Base-by-base conservation (phyloP, 768 basidiomycete genomes). In the Phlebiopsis gigantea region DNA sequence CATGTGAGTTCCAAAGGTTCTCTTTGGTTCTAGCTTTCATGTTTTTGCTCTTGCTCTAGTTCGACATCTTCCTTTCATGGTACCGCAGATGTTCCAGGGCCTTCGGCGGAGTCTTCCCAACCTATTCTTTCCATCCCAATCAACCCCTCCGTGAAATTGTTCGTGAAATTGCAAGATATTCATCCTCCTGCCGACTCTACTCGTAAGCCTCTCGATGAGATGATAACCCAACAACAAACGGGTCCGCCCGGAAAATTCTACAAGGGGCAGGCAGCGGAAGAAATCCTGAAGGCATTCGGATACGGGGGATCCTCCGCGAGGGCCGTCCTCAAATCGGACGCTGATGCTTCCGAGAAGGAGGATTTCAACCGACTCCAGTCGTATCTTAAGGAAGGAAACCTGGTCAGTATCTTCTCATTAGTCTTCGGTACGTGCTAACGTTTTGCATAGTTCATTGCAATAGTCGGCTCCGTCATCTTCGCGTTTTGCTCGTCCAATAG, bases 211-310 rank as follows among this genome's bases (percentile, higher is more conserved):
- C 73, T 75, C 42, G 69, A 74, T 17, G 75, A 79, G 34, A 67
- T 71, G 19, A 63, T 74, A 29, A 66, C 77, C 34, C 69, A 66
- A 19, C 45, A 9, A 73, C 71, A 14, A 57, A 63, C 12, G 30
- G 76, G 74, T 17, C 75, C 77, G 8, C 77, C 84, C 1, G 87
- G 84, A 19, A 78, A 83, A 62, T 88, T 89, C 62, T 88, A 86
- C 63, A 69, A 68, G 39, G 66, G 71, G 28, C 65, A 76, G 28
- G 68, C 77, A 57, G 81, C 81, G 2, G 64, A 75, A 30, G 66
- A 71, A n/a, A 68, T 88, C 52, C 71, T 85, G n/a, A 71, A 77
- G 53, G 74, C 83, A 5, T 63, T 88, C 28, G 76, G 77, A 44
- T 73, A 78, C 14, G 74, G 73, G 5, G 81, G 82, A 5, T 72